phyloP scores from a whole-genome alignment of 345 rosid species.

The Cardiospermum halicacabum region DNA sequence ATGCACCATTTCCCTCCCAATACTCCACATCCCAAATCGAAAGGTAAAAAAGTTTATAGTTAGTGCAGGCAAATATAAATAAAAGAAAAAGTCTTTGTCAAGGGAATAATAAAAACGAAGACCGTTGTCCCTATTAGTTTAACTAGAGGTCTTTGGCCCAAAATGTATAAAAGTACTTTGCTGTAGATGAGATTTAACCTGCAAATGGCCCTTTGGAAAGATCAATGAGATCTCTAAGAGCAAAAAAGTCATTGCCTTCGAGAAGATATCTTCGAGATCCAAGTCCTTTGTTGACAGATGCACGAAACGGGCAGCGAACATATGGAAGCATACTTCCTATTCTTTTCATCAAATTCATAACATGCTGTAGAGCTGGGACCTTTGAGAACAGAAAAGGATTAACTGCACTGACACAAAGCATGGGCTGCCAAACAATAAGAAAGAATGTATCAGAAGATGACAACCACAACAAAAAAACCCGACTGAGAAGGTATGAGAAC shows the following conservation, averaged over 20 bases:
- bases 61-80: not conserved
- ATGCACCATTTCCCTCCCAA: not conserved
- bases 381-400: conserved; percentile 83
- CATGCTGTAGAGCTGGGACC: conserved; percentile 85
- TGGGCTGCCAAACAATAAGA: conserved; percentile 56
- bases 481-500: too few relatives aligned
- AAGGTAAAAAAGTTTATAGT: not conserved
- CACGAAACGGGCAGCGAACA: conserved; percentile 85
- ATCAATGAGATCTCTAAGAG: conserved; percentile 86
- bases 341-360: conserved; percentile 62
- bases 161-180: conserved; percentile 5
- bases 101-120: not conserved
- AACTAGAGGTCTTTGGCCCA: not conserved
- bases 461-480: too few relatives aligned
- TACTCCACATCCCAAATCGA: not conserved
- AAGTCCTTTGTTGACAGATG: conserved; percentile 74
- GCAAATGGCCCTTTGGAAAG: conserved; percentile 98
- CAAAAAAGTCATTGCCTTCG: conserved; percentile 87
- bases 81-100: not conserved
- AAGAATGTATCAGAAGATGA: conserved; percentile 12
- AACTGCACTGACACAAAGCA: conserved; percentile 96
- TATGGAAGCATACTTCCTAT: conserved; percentile 77
- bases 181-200: conserved; percentile 42
- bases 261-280: conserved; percentile 89
- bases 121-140: not conserved